Base-by-base conservation (phyloP, 805 yeast genomes). In the Teunomyces kruisii region DNA sequence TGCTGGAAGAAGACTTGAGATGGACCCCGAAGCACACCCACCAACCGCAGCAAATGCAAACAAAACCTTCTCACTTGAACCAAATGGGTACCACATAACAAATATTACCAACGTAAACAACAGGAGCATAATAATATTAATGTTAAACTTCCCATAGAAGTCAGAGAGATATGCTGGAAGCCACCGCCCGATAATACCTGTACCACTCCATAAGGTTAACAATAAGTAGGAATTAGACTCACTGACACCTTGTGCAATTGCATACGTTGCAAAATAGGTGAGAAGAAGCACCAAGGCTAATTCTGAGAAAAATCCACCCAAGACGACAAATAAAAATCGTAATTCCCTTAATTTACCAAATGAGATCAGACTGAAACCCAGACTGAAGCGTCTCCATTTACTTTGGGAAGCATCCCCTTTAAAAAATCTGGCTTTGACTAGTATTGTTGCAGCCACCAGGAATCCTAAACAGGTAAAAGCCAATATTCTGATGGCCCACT, bases 401-500 rank as follows among this genome's bases (percentile, higher is more conserved):
- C 45, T 15, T 1, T 49, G 26, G 39, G 24, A 13, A 12, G 14
- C 9, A n/a, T 16, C 33, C 10, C 19, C 22, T 16, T 14, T 31
- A 22, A 16, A 13, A 16, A 65, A 42, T 43, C 73, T 52, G 44
- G 60, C 68, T 30, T 58, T 59, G 14, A 64, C 64, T 8, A 69
- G 50, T 6, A 53, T 22, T 1, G 64, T 59, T 8, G 70, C 53
- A 15, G 51, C 24, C 4, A 47, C n/a, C 60, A 58, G 56, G 24
- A 63, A 59, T 3, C 55, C 62, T 6, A 64, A 52, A 38, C 66
- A 55, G n/a, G 62, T 50, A 41, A 67, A 67, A 6, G 63, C 73
- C 40, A 82, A 58, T 4, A 75, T 67, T 30, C 88, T 48, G 28
- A 56, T 49, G 19, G 55, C 58, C 60, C 60, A 56, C 2, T 40